Conservation (phyloP, 2,329 filamentous ascomycete genomes). For the Myrmaecium sp. region DNA sequence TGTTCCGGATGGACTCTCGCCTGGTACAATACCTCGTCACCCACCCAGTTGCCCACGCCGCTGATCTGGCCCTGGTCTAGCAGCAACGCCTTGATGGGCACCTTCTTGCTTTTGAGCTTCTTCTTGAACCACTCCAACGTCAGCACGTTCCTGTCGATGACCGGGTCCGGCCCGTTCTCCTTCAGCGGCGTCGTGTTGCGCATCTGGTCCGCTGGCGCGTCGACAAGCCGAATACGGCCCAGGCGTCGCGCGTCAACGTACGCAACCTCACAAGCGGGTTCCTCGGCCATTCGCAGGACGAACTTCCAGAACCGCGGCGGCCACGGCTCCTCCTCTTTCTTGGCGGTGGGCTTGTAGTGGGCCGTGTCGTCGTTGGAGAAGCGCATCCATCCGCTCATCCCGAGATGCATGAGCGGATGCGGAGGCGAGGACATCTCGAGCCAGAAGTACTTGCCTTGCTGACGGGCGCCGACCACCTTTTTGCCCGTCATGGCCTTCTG, state of each 20-base stretch:
- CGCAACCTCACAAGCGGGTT: conserved; percentile 49
- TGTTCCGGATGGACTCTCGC: conserved; percentile 83
- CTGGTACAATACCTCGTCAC: conserved; percentile 82
- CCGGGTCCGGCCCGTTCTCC: conserved; percentile 87
- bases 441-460: conserved; percentile 97
- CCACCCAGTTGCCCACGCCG: conserved; percentile 95
- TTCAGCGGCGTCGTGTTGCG: conserved; percentile 60
- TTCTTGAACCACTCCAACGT: conserved; percentile 58
- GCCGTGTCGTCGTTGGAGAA: conserved; percentile 62
- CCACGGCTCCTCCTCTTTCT: conserved; percentile 48
- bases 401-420: conserved; percentile 80
- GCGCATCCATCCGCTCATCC: conserved; percentile 65
- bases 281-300: conserved; percentile 46
- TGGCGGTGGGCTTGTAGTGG: conserved; percentile 55
- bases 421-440: conserved; percentile 62
- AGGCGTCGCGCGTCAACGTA: conserved; percentile 76
- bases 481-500: conserved; percentile 57
- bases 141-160: conserved; percentile 61
- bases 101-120: conserved; percentile 57
- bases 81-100: conserved; percentile 77
- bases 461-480: conserved; percentile 53
- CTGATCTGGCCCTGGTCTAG: conserved; percentile 79
- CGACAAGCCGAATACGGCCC: conserved; percentile 61
- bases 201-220: conserved; percentile 63
- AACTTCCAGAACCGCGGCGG: conserved; percentile 89